Percentiles rank a stretch among this genome's conserved stretches.
Conservation (phyloP, 345 rosid genomes). For the Salix udensis region DNA sequence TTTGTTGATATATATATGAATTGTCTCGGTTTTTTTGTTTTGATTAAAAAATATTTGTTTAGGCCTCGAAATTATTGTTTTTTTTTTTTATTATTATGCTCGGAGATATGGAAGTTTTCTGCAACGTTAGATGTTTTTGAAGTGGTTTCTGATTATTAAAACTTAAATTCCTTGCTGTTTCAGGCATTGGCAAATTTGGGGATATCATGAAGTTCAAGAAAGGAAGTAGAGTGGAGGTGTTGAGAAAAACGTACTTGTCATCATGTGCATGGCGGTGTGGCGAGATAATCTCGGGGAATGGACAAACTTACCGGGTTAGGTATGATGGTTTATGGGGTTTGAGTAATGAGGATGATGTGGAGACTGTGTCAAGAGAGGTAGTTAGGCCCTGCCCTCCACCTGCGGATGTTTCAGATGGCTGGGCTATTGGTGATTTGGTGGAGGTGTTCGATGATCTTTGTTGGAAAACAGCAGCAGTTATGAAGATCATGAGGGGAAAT, state of each 20-base stretch:
- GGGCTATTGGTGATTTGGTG: conserved; percentile 22
- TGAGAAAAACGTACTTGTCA: not conserved
- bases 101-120: not conserved
- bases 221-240: conserved; percentile 22
- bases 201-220: conserved; percentile 16
- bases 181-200: not conserved
- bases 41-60: not conserved
- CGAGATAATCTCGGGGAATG: conserved; percentile 12
- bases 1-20: not conserved
- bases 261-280: conserved; percentile 13
- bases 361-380: conserved; percentile 3
- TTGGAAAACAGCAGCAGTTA: conserved; percentile 10
- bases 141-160: not conserved
- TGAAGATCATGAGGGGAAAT: conserved; percentile 5
- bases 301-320: conserved; percentile 9
- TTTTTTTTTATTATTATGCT: not conserved
- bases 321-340: not conserved
- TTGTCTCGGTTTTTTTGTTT: not conserved
- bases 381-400: conserved; percentile 15
- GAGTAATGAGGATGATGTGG: conserved; percentile 3
- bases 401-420: not conserved
- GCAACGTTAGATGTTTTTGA: not conserved
- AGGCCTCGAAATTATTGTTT: not conserved
- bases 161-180: conserved; percentile 1
- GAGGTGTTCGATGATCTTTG: conserved; percentile 13